These are phyloP conservation scores for Chlorella sp. DNA, from an alignment of 139 green algal genomes.

Conservation along the genomic window DNA sequence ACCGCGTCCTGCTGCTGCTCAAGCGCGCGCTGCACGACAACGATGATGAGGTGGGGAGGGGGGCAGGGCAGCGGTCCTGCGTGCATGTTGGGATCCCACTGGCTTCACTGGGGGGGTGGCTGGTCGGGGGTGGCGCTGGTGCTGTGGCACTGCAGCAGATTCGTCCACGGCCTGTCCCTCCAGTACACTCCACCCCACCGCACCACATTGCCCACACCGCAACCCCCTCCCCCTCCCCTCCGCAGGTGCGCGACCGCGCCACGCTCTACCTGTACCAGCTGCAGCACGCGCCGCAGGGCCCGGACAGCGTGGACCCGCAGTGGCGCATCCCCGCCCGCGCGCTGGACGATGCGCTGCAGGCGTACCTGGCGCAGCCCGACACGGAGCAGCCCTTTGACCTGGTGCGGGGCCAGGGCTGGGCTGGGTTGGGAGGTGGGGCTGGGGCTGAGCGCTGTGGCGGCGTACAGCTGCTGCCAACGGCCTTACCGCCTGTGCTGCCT, in stretches of 20 bases:
- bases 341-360: slow-evolving; percentile 81
- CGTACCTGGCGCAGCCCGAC: slow-evolving; percentile 75
- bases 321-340: slow-evolving; percentile 75
- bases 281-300: slow-evolving; percentile 48
- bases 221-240: not conserved
- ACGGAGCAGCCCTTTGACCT: slow-evolving; percentile 81
- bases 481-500: too few species aligned
- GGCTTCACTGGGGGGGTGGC: not conserved
- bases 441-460: not conserved
- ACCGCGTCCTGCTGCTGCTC: slow-evolving; percentile 89
- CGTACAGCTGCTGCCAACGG: too few species aligned
- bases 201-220: not conserved
- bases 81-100: not conserved
- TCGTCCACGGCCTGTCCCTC: not conserved
- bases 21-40: slow-evolving; percentile 93
- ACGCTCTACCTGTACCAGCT: slow-evolving; percentile 94
- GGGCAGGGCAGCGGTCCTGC: not conserved
- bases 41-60: slow-evolving; percentile 90
- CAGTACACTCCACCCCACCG: not conserved
- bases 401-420: not conserved
- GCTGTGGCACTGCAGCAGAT: not conserved
- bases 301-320: slow-evolving; percentile 51
- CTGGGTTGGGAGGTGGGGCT: too few species aligned
- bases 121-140: not conserved
- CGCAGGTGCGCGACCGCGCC: slow-evolving; percentile 93